Evolutionary conservation across 257 asterid species (phyloP).

Genomic region (Vinca minor): DNA sequence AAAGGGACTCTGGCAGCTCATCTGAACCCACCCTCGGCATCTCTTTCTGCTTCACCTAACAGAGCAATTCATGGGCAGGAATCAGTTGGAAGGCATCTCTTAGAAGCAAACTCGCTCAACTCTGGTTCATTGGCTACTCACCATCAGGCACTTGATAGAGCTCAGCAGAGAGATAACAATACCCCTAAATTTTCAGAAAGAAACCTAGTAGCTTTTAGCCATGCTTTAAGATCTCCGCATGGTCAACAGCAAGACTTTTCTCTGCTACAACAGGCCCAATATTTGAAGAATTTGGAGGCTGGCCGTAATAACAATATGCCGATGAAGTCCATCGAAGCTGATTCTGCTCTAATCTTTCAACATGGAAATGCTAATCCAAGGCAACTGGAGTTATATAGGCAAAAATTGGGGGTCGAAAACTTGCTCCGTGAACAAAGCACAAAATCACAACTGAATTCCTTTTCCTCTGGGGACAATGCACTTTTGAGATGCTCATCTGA

Average conservation of each 20-base stretch:
- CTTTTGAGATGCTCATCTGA: no score
- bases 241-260: conserved; percentile 27
- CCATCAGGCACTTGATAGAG: conserved; percentile 25
- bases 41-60: no score
- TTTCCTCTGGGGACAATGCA: conserved; percentile 19
- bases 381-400: conserved; percentile 25
- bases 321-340: conserved; percentile 13
- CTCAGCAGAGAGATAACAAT: conserved; percentile 22
- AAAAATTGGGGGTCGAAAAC: conserved; percentile 21
- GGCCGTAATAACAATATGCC: conserved; percentile 21
- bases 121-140: conserved; percentile 15
- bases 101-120: no score
- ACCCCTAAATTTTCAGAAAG: conserved; percentile 14
- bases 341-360: conserved; percentile 14
- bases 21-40: no score
- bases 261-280: conserved; percentile 24
- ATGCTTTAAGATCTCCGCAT: conserved; percentile 17
- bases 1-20: no score
- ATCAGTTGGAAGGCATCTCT: no score
- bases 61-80: no score
- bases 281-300: conserved; percentile 25
- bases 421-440: conserved; percentile 21
- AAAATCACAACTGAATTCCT: conserved; percentile 17
- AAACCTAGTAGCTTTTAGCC: conserved; percentile 27
- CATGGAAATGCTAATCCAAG: conserved; percentile 32